Evolutionary conservation across 1,139 yeast species (phyloP).

Genomic region (Diutina neorugosa): DNA sequence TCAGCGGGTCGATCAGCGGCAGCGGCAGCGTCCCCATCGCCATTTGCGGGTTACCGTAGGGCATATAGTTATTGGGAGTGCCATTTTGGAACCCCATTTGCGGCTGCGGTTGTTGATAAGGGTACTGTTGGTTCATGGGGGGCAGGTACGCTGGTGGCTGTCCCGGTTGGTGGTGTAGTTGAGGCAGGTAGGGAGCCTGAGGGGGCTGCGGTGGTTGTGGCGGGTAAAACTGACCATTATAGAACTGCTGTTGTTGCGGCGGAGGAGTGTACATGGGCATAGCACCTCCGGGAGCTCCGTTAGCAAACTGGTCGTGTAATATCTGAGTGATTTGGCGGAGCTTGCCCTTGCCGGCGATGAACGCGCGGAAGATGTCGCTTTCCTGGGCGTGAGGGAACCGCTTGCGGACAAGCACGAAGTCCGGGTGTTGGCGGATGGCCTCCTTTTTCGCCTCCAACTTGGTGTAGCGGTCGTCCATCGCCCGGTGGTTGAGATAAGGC

Average conservation of each 20-base stretch:
- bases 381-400: slow-evolving; percentile 34
- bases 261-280: slow-evolving; percentile 10
- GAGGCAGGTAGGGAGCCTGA: neutral
- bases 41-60: slow-evolving; percentile 13
- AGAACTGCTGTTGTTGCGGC: neutral
- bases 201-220: neutral
- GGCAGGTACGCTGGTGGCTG: neutral
- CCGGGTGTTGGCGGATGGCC: slow-evolving; percentile 13
- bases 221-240: slow-evolving; percentile 4
- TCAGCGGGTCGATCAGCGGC: slow-evolving; percentile 9
- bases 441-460: neutral
- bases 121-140: neutral
- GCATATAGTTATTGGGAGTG: slow-evolving; percentile 24
- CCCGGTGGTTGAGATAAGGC: neutral
- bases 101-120: neutral
- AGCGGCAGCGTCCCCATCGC: slow-evolving; percentile 10
- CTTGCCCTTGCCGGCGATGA: slow-evolving; percentile 47
- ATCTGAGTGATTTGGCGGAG: slow-evolving; percentile 41
- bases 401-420: slow-evolving; percentile 37
- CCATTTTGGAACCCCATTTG: slow-evolving; percentile 15
- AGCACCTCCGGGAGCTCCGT: slow-evolving; percentile 12
- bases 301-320: slow-evolving; percentile 23
- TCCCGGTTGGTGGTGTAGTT: neutral
- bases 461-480: slow-evolving; percentile 1
- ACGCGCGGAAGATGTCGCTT: slow-evolving; percentile 46